phyloP scores from a whole-genome alignment of 1,139 yeast species.

The Geotrichum candidum region DNA sequence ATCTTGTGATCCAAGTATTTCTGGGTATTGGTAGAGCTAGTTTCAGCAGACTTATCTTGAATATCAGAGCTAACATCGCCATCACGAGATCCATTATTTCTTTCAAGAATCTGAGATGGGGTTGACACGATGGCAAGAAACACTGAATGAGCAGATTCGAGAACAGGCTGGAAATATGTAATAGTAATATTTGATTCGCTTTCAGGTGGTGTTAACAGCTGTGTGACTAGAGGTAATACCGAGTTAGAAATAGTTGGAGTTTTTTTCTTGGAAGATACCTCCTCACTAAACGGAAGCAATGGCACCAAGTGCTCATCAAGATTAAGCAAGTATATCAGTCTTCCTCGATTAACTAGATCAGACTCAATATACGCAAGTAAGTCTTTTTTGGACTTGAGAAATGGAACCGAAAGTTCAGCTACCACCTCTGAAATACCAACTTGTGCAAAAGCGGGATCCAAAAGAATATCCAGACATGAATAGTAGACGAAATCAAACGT shows the following conservation, averaged over 20 bases:
- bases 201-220: constrained; percentile 38
- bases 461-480: constrained; percentile 45
- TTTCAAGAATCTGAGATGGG: constrained; percentile 14
- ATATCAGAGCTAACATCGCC: constrained; percentile 15
- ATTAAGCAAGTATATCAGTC: constrained; percentile 52
- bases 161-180: constrained; percentile 36
- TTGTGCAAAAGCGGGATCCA: constrained; percentile 29
- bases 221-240: constrained; percentile 43
- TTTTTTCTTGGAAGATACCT: constrained; percentile 21
- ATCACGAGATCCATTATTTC: constrained; percentile 13
- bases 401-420: constrained; percentile 8
- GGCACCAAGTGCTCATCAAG: constrained; percentile 54
- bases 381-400: not conserved
- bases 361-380: constrained; percentile 6
- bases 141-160: constrained; percentile 68
- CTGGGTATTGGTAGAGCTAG: constrained; percentile 26
- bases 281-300: constrained; percentile 6
- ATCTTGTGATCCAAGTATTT: constrained; percentile 28
- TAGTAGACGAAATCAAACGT: constrained; percentile 60
- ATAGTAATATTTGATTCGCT: constrained; percentile 8
- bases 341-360: constrained; percentile 43
- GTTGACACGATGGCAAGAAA: constrained; percentile 37
- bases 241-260: constrained; percentile 33
- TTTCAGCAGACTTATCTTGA: constrained; percentile 11
- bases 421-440: constrained; percentile 5